A percentile compares a stretch with the other conserved stretches of the same genome.
These are phyloP conservation scores for Austroboletus novae-zelandiae DNA, from an alignment of 1,284 basidiomycete species.

Conservation along the genomic window DNA sequence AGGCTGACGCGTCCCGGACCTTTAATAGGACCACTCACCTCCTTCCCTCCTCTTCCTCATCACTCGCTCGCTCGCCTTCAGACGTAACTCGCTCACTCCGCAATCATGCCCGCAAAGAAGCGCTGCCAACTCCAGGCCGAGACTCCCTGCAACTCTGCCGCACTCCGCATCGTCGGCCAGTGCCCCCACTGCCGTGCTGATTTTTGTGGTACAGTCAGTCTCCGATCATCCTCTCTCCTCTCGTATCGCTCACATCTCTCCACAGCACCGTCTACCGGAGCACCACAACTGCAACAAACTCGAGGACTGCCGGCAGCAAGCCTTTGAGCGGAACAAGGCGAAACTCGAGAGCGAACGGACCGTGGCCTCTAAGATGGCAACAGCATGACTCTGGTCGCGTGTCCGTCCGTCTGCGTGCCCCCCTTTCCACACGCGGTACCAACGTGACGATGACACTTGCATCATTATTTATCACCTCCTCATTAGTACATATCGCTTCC, in stretches of 20 bases:
- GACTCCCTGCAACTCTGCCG: constrained; percentile 72
- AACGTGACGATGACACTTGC: constrained; percentile 27
- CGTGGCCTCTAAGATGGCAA: constrained; percentile 80
- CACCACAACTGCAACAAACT: constrained; percentile 78
- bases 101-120: constrained; percentile 73
- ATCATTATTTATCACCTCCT: constrained; percentile 30
- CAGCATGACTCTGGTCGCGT: constrained; percentile 47
- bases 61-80: neutral
- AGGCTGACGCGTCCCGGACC: constrained; percentile 33
- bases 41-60: neutral
- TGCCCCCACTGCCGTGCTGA: constrained; percentile 74
- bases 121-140: constrained; percentile 74
- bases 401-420: constrained; percentile 4
- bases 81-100: neutral
- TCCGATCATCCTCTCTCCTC: neutral
- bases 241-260: constrained; percentile 17
- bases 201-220: constrained; percentile 74
- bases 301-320: constrained; percentile 78
- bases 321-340: constrained; percentile 81
- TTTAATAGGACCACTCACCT: constrained; percentile 24
- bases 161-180: constrained; percentile 76
- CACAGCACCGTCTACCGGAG: constrained; percentile 79
- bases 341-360: constrained; percentile 85
- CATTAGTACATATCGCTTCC: constrained; percentile 18
- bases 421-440: constrained; percentile 9